Percentiles rank a stretch among this genome's conserved stretches.
phyloP scores from a whole-genome alignment of 495 filamentous ascomycete genomes.

The Penicillium maclennaniae region DNA sequence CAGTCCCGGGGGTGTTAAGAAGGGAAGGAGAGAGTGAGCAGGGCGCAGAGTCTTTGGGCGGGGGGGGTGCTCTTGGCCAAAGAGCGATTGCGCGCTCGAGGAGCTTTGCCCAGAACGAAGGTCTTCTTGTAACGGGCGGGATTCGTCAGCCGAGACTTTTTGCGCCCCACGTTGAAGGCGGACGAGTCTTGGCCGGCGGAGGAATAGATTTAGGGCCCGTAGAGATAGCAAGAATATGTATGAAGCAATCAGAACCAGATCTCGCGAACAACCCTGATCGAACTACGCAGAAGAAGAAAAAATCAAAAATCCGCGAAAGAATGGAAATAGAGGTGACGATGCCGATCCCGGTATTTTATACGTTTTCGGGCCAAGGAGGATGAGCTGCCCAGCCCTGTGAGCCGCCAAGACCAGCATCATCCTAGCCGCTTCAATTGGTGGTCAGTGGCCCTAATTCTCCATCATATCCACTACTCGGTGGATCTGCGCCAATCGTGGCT shows the following conservation, averaged over 20 bases:
- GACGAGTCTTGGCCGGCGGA: constrained; percentile 22
- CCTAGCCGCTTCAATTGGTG: background rate
- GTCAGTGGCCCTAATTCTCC: background rate
- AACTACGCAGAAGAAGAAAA: background rate
- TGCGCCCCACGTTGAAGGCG: constrained; percentile 21
- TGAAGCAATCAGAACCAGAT: background rate
- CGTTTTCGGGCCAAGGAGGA: background rate
- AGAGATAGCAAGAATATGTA: background rate
- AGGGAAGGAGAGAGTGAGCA: constrained; percentile 17
- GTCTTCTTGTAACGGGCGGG: constrained; percentile 20
- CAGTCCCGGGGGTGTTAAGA: constrained; percentile 5
- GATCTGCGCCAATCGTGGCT: constrained; percentile 7
- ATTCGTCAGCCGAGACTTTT: constrained; percentile 32
- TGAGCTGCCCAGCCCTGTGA: constrained; percentile 15
- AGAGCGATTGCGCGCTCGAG: constrained; percentile 13
- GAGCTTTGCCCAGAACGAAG: constrained; percentile 19
- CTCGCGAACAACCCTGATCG: background rate
- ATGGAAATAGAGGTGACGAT: background rate
- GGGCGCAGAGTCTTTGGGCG: constrained; percentile 22
- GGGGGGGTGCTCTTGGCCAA: constrained; percentile 22
- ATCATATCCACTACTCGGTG: background rate
- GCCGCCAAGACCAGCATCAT: constrained; percentile 12
- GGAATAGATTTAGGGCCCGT: background rate
- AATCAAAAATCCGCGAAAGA: background rate
- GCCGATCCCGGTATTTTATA: background rate